Evolutionary conservation across 257 asterid genomes (phyloP).

Genomic region (Lycium ferocissimum): DNA sequence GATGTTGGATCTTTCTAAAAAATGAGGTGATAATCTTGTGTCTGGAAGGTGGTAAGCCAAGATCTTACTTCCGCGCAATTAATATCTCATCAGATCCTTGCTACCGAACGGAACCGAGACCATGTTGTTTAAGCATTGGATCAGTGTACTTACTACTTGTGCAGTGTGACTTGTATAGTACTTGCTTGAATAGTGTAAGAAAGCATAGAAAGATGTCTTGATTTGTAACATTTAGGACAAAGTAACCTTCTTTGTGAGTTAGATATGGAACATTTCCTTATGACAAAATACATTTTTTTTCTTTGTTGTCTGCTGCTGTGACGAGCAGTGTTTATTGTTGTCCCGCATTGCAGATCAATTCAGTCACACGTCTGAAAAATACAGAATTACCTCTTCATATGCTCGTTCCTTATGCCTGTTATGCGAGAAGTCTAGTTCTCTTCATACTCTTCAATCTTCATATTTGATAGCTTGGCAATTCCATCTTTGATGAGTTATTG

Average conservation of each 20-base stretch:
- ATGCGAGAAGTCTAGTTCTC: neutral
- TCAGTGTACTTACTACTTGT: constrained; percentile 31
- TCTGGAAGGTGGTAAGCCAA: constrained; percentile 65
- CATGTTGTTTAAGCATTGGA: constrained; percentile 10
- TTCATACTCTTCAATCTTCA: neutral
- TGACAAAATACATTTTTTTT: neutral
- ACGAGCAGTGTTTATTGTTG: neutral
- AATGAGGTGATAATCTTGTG: constrained; percentile 68
- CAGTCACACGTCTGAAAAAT: neutral
- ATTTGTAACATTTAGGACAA: neutral
- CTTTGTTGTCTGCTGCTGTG: no score
- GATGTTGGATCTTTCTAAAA: constrained; percentile 83
- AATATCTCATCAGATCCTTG: neutral
- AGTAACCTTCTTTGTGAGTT: neutral
- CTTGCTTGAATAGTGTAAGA: constrained; percentile 16
- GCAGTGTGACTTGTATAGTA: constrained; percentile 31
- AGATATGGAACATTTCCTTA: neutral
- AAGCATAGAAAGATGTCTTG: neutral
- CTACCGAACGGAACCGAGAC: neutral
- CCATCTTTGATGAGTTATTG: neutral
- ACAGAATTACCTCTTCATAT: neutral
- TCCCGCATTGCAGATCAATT: neutral
- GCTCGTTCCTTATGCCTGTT: no score
- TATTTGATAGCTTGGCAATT: neutral
- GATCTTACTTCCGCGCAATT: neutral